phyloP scores from a whole-genome alignment of 768 basidiomycete species.

The Tricholoma saponaceum region DNA sequence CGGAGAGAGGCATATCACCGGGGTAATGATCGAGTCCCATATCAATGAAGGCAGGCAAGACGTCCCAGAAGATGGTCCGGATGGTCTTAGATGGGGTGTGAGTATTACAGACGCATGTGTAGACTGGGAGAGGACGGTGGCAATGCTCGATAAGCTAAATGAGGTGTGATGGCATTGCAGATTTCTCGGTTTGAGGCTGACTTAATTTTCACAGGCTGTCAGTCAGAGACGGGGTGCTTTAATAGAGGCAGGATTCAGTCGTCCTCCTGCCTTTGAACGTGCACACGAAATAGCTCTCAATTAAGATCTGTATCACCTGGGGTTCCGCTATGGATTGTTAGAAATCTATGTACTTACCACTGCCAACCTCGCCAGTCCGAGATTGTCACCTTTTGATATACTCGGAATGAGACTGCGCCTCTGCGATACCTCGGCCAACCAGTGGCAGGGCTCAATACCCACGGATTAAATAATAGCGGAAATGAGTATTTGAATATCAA shows the following conservation, averaged over 20 bases:
- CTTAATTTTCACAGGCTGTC: conserved; percentile 34
- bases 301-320: conserved; percentile 1
- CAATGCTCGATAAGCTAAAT: conserved; percentile 72
- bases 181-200: neutral
- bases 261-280: conserved; percentile 30
- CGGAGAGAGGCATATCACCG: conserved; percentile 74
- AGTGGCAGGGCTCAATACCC: no score
- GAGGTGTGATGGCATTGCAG: conserved; percentile 25
- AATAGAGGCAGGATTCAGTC: conserved; percentile 35
- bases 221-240: conserved; percentile 37
- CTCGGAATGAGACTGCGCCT: neutral
- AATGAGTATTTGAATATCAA: no score
- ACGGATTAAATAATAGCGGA: no score
- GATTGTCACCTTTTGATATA: neutral
- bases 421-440: no score
- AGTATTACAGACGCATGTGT: conserved; percentile 93
- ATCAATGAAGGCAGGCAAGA: conserved; percentile 90
- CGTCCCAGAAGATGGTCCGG: conserved; percentile 70
- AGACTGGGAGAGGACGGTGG: conserved; percentile 75
- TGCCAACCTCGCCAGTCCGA: neutral
- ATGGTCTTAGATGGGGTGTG: conserved; percentile 70
- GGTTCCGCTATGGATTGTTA: neutral
- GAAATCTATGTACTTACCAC: conserved; percentile 8
- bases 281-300: conserved; percentile 10
- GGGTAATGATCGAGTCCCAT: conserved; percentile 97